Conservation (phyloP, 805 yeast species). For the Spathaspora arborariae region DNA sequence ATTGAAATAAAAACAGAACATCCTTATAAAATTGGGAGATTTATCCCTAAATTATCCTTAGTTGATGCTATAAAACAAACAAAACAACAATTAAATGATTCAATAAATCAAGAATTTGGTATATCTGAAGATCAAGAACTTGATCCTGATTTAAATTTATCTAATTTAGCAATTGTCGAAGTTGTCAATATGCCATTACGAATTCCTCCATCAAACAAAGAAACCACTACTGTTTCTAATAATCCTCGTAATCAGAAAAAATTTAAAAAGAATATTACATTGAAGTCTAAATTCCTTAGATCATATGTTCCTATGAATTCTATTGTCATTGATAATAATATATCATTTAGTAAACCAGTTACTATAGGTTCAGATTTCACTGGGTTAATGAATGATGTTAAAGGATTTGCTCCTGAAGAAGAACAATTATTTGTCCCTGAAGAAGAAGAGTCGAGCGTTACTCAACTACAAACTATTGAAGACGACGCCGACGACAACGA, state of each 20-base stretch:
- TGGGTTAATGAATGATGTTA: constrained; percentile 15
- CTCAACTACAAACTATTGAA: background rate
- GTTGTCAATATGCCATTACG: constrained; percentile 19
- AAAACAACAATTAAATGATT: constrained; percentile 19
- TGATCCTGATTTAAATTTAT: constrained; percentile 10
- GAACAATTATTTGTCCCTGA: constrained; percentile 3
- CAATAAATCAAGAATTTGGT: constrained; percentile 24
- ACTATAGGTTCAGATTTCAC: constrained; percentile 13
- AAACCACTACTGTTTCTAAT: constrained; percentile 4
- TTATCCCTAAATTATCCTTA: constrained; percentile 17
- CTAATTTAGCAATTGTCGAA: constrained; percentile 30
- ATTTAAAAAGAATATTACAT: constrained; percentile 21
- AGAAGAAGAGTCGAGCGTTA: background rate
- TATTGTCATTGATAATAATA: constrained; percentile 2
- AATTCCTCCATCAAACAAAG: background rate
- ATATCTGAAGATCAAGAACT: constrained; percentile 12
- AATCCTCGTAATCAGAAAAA: constrained; percentile 29
- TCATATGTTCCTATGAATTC: constrained; percentile 17
- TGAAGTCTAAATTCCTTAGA: constrained; percentile 17
- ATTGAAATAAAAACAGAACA: background rate
- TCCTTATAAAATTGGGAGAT: constrained; percentile 10
- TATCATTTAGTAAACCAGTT: constrained; percentile 2
- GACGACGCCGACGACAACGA: constrained; percentile 6
- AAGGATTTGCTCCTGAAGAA: constrained; percentile 2
- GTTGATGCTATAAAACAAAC: constrained; percentile 28